Evolutionary conservation across 2,329 filamentous ascomycete species (phyloP), one percentile per base, ranked within the genome.

Genomic region (Trichoderma pleuroti): DNA sequence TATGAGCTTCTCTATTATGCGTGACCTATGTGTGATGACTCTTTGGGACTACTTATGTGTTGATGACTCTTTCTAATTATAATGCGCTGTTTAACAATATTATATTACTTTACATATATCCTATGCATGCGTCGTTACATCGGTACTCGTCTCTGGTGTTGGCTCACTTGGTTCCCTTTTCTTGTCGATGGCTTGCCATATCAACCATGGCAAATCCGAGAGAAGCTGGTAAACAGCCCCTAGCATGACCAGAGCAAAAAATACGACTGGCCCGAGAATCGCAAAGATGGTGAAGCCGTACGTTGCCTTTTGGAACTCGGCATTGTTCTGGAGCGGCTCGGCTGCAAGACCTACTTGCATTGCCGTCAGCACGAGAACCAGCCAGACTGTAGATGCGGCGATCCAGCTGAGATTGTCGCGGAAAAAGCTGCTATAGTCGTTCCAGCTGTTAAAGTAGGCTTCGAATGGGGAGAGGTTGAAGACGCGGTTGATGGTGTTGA

Each of bases 401-500:
- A 34, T 32, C 56, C 56, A 60, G 9, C 34, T 18, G 26, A 60
- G 30, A 6, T 34, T 60, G 56, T 60, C 30, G 56, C 28, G 30
- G 28, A 60, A 34, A 30, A 32, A 60, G 6, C 56, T 60, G n/a
- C 30, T 32, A 10, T 60, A 60, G 56, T 60, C 30, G 30, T 60
- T 34, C 30, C 56, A 60, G 30, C 30, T 32, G 30, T 60, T 60
- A 30, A 32, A 64, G 28, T 64, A 64, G 4, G 61, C 21, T 30
- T 42, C 36, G 14, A 64, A 64, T 12, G 61, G 61, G 1, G 61
- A 64, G 61, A 46, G 34, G 24, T 49, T 26, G 26, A 46, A 28
- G 42, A 64, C 4, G 42, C 61, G 61, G 61, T 64, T 24, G 36
- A 64, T 24, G 61, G 61, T 32, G 30, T 64, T 64, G 61, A 64